Evolutionary conservation across 2,329 filamentous ascomycete species (phyloP).

Genomic region (Metarhizium rileyi): DNA sequence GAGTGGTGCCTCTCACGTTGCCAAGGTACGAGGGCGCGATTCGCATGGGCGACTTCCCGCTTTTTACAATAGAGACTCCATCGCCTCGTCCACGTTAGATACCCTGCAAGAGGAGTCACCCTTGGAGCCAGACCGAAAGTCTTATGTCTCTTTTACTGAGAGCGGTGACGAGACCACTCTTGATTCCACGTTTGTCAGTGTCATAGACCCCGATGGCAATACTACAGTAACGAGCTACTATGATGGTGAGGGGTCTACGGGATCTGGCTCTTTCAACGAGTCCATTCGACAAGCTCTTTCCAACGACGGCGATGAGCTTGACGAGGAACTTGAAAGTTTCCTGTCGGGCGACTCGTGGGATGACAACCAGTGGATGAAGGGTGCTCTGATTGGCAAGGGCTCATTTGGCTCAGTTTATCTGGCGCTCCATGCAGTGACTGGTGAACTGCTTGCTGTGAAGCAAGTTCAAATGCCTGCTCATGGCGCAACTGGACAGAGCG

Average conservation of each 20-base stretch:
- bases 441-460: conserved; percentile 95
- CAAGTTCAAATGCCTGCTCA: conserved; percentile 85
- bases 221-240: conserved; percentile 69
- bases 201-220: conserved; percentile 70
- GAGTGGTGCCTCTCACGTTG: conserved; percentile 32
- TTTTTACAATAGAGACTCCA: conserved; percentile 65
- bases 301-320: conserved; percentile 84
- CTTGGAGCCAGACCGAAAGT: conserved; percentile 81
- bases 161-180: conserved; percentile 55
- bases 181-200: conserved; percentile 45
- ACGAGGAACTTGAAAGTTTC: conserved; percentile 84
- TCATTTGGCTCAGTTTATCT: conserved; percentile 95
- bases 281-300: conserved; percentile 68
- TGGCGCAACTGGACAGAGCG: conserved; percentile 68
- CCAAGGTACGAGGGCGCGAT: conserved; percentile 30
- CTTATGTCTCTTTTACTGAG: conserved; percentile 80
- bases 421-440: conserved; percentile 88
- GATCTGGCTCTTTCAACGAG: conserved; percentile 68
- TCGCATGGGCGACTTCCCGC: conserved; percentile 37
- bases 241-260: conserved; percentile 67
- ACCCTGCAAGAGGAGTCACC: conserved; percentile 86
- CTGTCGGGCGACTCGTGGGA: conserved; percentile 89
- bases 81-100: conserved; percentile 80
- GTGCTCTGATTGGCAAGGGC: conserved; percentile 89
- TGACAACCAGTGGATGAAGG: conserved; percentile 99